Percentiles rank a stretch among this genome's conserved stretches.
These are phyloP conservation scores for Colletotrichum eleusines DNA, from an alignment of 2,329 filamentous ascomycete species.

Conservation along the genomic window DNA sequence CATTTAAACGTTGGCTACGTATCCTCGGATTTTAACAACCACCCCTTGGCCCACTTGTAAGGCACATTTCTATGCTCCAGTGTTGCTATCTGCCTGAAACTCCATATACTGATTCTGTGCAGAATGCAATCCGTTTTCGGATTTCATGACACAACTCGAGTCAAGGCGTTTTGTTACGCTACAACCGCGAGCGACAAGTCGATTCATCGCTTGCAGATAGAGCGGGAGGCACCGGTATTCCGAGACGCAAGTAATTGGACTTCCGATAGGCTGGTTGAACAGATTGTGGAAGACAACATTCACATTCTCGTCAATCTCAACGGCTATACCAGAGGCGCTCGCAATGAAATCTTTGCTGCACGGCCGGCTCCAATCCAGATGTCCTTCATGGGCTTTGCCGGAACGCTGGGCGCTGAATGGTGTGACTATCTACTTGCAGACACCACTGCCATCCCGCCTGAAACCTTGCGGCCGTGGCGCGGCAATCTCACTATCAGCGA, in stretches of 20 bases:
- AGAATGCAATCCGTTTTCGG: conserved; percentile 99
- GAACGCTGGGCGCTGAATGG: conserved; percentile 96
- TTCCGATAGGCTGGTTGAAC: conserved; percentile 83
- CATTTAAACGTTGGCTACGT: conserved; percentile 95
- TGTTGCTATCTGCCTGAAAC: neutral
- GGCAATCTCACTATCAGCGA: conserved; percentile 82
- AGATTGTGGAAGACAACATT: conserved; percentile 88
- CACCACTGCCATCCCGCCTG: conserved; percentile 83
- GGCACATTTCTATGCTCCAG: conserved; percentile 43
- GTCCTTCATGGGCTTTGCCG: conserved; percentile 99
- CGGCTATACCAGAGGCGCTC: conserved; percentile 95
- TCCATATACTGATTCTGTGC: conserved; percentile 29
- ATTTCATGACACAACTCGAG: conserved; percentile 79
- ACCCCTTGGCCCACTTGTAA: conserved; percentile 90
- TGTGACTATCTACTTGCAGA: conserved; percentile 97
- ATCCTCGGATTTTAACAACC: conserved; percentile 99
- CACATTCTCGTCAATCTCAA: conserved; percentile 98
- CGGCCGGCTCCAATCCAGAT: conserved; percentile 96
- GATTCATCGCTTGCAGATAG: conserved; percentile 90
- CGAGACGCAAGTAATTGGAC: conserved; percentile 89
- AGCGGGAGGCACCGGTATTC: conserved; percentile 91
- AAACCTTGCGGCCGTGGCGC: conserved; percentile 84
- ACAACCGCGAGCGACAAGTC: conserved; percentile 93
- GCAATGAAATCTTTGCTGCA: conserved; percentile 97
- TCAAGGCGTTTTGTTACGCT: conserved; percentile 93